Evolutionary conservation across 768 basidiomycete genomes (phyloP).

Genomic region (Trametes meyenii): DNA sequence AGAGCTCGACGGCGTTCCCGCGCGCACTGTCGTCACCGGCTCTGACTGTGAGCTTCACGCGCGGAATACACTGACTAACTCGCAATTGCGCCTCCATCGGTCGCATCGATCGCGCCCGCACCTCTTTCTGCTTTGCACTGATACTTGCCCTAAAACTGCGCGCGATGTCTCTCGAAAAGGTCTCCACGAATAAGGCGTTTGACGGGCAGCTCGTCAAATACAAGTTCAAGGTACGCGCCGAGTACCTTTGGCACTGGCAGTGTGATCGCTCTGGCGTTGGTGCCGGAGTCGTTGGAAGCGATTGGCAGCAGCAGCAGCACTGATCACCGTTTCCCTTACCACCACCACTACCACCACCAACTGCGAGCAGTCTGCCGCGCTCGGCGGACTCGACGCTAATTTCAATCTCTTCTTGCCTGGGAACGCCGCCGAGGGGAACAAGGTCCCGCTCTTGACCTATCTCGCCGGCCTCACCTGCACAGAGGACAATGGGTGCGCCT

Average conservation of each 20-base stretch:
- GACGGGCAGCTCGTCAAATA: conserved; percentile 85
- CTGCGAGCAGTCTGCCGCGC: conserved; percentile 59
- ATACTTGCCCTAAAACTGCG: background rate
- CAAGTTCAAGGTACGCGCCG: conserved; percentile 68
- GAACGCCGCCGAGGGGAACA: conserved; percentile 45
- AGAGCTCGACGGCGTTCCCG: background rate
- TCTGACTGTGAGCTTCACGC: background rate
- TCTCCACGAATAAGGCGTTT: conserved; percentile 79
- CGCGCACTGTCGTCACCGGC: conserved; percentile 18
- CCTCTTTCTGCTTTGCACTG: background rate
- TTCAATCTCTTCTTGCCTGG: conserved; percentile 92
- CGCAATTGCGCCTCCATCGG: background rate
- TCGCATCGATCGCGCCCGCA: conserved; percentile 11
- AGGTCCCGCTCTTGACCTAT: conserved; percentile 77
- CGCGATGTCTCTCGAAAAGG: conserved; percentile 52
- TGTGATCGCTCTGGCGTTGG: background rate
- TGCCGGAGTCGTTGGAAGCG: background rate
- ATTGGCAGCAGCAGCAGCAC: conserved; percentile 19
- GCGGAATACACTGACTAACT: background rate
- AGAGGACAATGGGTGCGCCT: conserved; percentile 85
- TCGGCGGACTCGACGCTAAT: conserved; percentile 68
- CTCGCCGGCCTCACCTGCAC: conserved; percentile 89
- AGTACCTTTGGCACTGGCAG: no score
- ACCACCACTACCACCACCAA: background rate
- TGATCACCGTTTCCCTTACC: conserved; percentile 1